Evolutionary conservation across 2,329 filamentous ascomycete genomes (phyloP).

Genomic region (Fusarium pininemorale): DNA sequence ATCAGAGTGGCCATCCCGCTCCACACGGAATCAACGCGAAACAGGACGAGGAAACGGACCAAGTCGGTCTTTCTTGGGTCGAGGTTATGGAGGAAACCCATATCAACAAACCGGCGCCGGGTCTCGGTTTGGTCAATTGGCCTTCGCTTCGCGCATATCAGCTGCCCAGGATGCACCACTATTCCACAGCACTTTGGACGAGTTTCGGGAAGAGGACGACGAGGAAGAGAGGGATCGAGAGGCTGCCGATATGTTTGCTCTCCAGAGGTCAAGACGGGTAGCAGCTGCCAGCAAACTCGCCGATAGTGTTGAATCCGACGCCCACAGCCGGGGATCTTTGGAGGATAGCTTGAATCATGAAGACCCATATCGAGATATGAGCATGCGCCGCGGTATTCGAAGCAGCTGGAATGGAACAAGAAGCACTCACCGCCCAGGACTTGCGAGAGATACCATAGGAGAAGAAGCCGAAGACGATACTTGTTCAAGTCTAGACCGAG

Average conservation of each 20-base stretch:
- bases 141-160: conserved; percentile 80
- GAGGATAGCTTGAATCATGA: conserved; percentile 45
- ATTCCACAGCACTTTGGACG: conserved; percentile 92
- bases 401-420: conserved; percentile 71
- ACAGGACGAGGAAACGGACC: conserved; percentile 41
- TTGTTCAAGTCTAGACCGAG: conserved; percentile 45
- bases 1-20: conserved; percentile 49
- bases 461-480: conserved; percentile 56
- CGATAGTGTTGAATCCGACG: conserved; percentile 84
- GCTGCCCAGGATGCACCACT: conserved; percentile 82
- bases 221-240: conserved; percentile 90
- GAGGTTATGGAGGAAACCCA: conserved; percentile 72
- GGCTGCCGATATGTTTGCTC: conserved; percentile 90
- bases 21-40: conserved; percentile 47
- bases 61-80: conserved; percentile 55
- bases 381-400: conserved; percentile 63
- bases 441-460: conserved; percentile 46
- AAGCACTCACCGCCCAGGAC: conserved; percentile 47
- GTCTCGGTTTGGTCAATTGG: conserved; percentile 76
- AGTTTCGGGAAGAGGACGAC: conserved; percentile 92
- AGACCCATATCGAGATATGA: conserved; percentile 56
- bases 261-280: conserved; percentile 88
- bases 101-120: conserved; percentile 80
- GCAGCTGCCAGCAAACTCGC: conserved; percentile 85
- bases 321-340: conserved; percentile 51